Conservation (phyloP, 345 rosid species). For the Syzygium jambos region DNA sequence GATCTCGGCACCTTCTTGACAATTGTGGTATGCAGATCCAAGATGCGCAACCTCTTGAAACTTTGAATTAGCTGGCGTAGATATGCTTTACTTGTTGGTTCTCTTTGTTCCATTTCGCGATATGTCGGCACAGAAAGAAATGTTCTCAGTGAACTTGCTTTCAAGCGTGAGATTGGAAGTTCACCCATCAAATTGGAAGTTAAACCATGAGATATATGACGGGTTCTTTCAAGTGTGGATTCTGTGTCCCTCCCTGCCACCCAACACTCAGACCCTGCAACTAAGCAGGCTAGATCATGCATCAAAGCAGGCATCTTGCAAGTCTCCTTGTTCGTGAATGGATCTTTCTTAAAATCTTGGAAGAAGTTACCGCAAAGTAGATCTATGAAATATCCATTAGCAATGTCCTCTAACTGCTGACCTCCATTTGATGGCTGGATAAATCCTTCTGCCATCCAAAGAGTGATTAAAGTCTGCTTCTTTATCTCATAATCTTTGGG, state of each 20-base stretch:
- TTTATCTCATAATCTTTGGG: conserved; percentile 10
- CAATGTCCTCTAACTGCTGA: not conserved
- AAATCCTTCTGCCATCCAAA: conserved; percentile 20
- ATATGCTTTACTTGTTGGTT: accelerated
- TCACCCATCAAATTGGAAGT: not conserved
- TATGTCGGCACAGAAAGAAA: accelerated
- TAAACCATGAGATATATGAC: conserved; percentile 1
- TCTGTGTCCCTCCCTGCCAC: not conserved
- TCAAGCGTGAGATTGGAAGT: accelerated
- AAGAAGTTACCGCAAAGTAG: conserved; percentile 11
- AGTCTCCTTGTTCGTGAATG: no score
- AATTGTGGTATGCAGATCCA: accelerated
- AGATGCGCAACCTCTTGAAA: not conserved
- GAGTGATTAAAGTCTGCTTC: not conserved
- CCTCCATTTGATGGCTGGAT: not conserved
- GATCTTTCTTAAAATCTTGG: conserved; percentile 1
- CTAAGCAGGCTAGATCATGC: conserved; percentile 18
- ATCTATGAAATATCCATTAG: conserved; percentile 8
- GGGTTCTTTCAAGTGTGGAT: not conserved
- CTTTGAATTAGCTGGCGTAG: not conserved
- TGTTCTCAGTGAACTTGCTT: no score
- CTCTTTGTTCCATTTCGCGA: no score
- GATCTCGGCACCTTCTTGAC: not conserved
- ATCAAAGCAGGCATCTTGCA: conserved; percentile 25
- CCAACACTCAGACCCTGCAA: conserved; percentile 5